Conservation (phyloP, 169 alveolate genomes). For the Plasmodium knowlesi region DNA sequence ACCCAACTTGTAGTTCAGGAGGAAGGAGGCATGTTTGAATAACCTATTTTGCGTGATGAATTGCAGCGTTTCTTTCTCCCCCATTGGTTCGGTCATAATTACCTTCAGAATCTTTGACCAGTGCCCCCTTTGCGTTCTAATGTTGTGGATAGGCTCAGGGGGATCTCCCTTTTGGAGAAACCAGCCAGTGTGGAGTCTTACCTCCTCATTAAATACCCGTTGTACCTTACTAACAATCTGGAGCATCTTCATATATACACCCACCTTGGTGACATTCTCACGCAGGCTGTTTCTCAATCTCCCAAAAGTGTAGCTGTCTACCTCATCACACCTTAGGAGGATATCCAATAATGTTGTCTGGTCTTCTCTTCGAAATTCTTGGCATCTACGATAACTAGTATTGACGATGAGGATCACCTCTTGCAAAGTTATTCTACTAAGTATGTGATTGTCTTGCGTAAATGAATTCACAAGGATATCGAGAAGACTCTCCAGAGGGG, state of each 20-base stretch:
- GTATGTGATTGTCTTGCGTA: neutral
- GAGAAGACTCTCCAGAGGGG: neutral
- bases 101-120: neutral
- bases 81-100: conserved; percentile 7
- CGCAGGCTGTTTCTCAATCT: neutral
- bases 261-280: neutral
- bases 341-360: no score
- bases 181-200: neutral
- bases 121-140: neutral
- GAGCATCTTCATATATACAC: neutral
- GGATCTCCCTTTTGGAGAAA: neutral
- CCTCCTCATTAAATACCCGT: neutral
- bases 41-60: conserved; percentile 5
- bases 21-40: conserved; percentile 26
- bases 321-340: neutral
- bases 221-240: neutral
- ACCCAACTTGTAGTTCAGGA: conserved; percentile 14
- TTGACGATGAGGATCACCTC: neutral
- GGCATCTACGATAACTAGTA: neutral
- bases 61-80: neutral
- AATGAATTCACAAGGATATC: conserved; percentile 9
- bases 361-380: neutral
- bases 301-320: neutral
- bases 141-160: neutral
- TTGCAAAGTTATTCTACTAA: neutral